Conservation (phyloP, 306 rosid genomes). For the Prunus mume region DNA sequence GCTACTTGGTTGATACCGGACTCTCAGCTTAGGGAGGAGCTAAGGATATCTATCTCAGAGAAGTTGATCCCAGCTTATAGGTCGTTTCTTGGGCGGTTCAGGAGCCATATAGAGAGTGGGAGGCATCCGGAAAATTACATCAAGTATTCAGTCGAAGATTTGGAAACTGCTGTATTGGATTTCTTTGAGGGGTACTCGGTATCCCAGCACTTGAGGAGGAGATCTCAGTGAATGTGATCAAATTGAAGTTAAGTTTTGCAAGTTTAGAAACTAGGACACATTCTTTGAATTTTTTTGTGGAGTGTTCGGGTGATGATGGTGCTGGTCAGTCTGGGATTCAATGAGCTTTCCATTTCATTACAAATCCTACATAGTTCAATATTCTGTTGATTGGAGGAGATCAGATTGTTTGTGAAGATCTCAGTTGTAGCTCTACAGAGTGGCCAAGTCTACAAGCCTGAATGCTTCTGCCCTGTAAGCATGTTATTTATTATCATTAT, state of each 20-base stretch:
- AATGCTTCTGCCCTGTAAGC: conserved; percentile 91
- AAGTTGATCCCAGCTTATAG: conserved; percentile 91
- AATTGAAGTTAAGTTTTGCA: conserved; percentile 41
- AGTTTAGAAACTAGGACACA: conserved; percentile 64
- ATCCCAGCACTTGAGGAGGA: conserved; percentile 83
- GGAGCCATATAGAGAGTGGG: conserved; percentile 88
- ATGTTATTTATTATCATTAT: conserved; percentile 50
- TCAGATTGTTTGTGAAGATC: conserved; percentile 37
- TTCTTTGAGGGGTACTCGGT: conserved; percentile 80
- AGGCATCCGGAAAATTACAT: conserved; percentile 96
- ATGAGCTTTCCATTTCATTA: conserved; percentile 35
- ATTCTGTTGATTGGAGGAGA: conserved; percentile 27
- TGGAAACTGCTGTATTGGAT: conserved; percentile 77
- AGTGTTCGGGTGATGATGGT: conserved; percentile 48
- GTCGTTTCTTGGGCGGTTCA: conserved; percentile 87
- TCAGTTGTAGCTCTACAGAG: conserved; percentile 31
- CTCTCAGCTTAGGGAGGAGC: conserved; percentile 94
- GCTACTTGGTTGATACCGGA: conserved; percentile 90
- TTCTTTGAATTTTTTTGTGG: conserved; percentile 84
- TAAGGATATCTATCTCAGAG: conserved; percentile 77
- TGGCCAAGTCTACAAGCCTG: conserved; percentile 51
- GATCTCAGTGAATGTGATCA: conserved; percentile 53
- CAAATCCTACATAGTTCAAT: conserved; percentile 24
- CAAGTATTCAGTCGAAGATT: conserved; percentile 85
- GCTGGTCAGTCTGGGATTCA: conserved; percentile 44